A percentile compares a stretch with the other conserved stretches of the same genome.
phyloP scores from a whole-genome alignment of 1,284 basidiomycete genomes.

The Inonotus hispidus region DNA sequence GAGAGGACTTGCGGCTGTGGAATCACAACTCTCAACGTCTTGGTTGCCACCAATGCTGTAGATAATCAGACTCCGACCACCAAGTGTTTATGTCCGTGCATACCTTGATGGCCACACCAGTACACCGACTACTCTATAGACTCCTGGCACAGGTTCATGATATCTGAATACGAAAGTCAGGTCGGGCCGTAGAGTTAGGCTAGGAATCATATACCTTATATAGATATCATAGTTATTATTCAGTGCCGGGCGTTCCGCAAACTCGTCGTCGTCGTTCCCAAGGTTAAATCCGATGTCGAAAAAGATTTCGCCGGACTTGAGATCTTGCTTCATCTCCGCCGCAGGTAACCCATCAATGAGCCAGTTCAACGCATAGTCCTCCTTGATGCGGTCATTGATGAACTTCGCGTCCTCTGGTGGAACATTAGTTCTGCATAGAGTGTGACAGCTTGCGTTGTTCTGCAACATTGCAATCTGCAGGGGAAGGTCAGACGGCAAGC shows the following conservation, averaged over 20 bases:
- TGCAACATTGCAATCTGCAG: constrained; percentile 70
- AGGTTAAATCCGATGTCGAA: constrained; percentile 87
- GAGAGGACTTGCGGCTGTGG: constrained; percentile 36
- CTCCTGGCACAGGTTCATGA: constrained; percentile 64
- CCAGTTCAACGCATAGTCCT: constrained; percentile 95
- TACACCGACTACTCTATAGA: constrained; percentile 85
- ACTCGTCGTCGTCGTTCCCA: constrained; percentile 57
- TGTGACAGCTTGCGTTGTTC: constrained; percentile 70
- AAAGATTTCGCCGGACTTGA: constrained; percentile 74
- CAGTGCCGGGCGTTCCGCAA: constrained; percentile 59
- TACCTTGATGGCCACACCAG: constrained; percentile 87
- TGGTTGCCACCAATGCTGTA: constrained; percentile 10
- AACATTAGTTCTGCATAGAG: constrained; percentile 66
- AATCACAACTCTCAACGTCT: constrained; percentile 19
- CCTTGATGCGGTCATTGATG: constrained; percentile 87
- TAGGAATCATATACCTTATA: constrained; percentile 47
- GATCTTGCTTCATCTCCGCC: constrained; percentile 84
- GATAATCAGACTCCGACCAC: not conserved
- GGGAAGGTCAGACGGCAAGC: constrained; percentile 14
- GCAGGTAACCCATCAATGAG: constrained; percentile 92
- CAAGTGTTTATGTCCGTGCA: constrained; percentile 8
- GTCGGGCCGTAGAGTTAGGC: not conserved
- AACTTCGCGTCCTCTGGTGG: constrained; percentile 75
- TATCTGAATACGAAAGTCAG: constrained; percentile 50
- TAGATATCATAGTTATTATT: constrained; percentile 92